Conservation (phyloP, 345 rosid genomes). For the Theobroma cacao region DNA sequence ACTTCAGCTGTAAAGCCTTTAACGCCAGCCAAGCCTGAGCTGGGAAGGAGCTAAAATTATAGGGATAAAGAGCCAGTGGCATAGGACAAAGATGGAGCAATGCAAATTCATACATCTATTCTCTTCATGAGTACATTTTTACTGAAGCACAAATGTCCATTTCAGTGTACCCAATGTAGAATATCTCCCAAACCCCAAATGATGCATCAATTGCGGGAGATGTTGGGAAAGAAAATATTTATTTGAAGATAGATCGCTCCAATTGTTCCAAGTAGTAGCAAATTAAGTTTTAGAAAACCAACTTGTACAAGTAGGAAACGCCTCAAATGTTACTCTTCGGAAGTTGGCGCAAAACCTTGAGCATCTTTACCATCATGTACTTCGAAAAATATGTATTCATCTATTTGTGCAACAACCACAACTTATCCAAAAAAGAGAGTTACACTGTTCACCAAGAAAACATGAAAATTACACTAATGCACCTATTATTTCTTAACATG, state of each 20-base stretch:
- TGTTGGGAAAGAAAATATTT: neutral
- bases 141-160: neutral
- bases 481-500: slow-evolving; percentile 24
- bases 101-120: neutral
- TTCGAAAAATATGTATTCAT: slow-evolving; percentile 9
- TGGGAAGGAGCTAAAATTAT: neutral
- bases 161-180: neutral
- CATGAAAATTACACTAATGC: slow-evolving; percentile 12
- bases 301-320: neutral
- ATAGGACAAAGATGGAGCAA: neutral
- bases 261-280: neutral
- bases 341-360: neutral
- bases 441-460: neutral
- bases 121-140: neutral
- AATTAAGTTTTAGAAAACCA: neutral
- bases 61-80: neutral
- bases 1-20: too few species aligned
- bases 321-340: neutral
- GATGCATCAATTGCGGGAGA: neutral
- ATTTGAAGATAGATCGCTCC: neutral
- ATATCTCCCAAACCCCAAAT: neutral
- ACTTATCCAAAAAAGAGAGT: neutral
- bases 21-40: neutral
- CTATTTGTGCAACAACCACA: neutral
- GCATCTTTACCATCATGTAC: neutral